These are phyloP conservation scores for Mayamaea pseudoterrestris DNA, from an alignment of 108 stramenopile species.

Conservation along the genomic window DNA sequence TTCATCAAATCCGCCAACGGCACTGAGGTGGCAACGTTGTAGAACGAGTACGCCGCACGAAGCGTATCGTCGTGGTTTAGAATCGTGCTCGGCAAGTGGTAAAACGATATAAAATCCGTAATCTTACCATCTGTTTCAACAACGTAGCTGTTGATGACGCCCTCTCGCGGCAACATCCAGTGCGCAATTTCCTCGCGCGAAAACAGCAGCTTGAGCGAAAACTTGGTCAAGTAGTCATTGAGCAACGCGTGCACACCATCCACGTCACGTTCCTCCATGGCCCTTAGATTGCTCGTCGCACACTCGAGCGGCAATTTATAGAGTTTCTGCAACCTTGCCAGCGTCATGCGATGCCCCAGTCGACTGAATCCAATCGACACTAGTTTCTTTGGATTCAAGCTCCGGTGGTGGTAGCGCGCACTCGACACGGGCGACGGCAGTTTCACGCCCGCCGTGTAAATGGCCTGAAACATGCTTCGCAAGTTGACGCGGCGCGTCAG, in stretches of 20 bases:
- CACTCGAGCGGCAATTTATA: conserved; percentile 65
- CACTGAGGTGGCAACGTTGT: conserved; percentile 93
- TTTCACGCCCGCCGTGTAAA: conserved; percentile 97
- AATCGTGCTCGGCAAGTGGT: conserved; percentile 90
- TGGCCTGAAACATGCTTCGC: conserved; percentile 89
- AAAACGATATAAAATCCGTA: conserved; percentile 86
- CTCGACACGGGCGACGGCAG: conserved; percentile 88
- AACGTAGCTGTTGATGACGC: conserved; percentile 90
- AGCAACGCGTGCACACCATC: conserved; percentile 65
- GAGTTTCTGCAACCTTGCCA: conserved; percentile 84
- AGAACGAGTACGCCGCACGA: conserved; percentile 92
- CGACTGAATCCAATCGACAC: conserved; percentile 90
- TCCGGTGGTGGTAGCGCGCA: conserved; percentile 92
- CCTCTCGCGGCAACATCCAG: conserved; percentile 88
- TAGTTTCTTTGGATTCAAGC: conserved; percentile 91
- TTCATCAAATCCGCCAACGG: conserved; percentile 79
- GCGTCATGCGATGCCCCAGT: conserved; percentile 80
- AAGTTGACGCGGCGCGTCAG: conserved; percentile 94
- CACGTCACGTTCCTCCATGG: conserved; percentile 79
- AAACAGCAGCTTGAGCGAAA: conserved; percentile 70
- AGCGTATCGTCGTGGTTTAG: conserved; percentile 76
- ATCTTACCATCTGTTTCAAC: conserved; percentile 47
- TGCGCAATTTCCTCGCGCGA: conserved; percentile 84
- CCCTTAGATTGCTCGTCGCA: conserved; percentile 27
- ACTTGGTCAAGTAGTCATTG: conserved; percentile 66